Base-by-base conservation (phyloP, 1,284 basidiomycete genomes). In the Sanguinoderma infundibulare region DNA sequence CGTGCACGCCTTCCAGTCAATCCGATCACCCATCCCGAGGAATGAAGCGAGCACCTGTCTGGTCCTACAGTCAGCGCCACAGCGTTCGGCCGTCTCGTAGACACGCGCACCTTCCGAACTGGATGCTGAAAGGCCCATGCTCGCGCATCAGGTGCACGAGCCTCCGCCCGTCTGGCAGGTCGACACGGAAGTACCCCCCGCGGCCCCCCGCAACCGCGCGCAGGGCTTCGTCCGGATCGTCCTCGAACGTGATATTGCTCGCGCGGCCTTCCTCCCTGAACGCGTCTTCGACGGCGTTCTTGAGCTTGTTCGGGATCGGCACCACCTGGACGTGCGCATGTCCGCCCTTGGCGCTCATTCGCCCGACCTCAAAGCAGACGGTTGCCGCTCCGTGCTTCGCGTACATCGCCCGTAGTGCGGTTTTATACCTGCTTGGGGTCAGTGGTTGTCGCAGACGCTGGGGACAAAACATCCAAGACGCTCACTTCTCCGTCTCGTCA, bases 301-400 rank as follows among this genome's bases (percentile, higher is more conserved):
- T 77, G 38, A 92, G 73, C 35, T 79, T 80, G 35, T 78, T 70
- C 0, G 96, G 95, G 1, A 98, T 76, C 8, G 96, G 96, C 1
- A 96, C 86, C 40, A 86, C 87, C 75, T 98, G 95, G 17, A 97
- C 81, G 75, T 98, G 96, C 5, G 95, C 95, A 72, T 98, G 96
- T 0, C 95, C 95, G n/a, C 95, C 96, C 73, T 91, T 91, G 0
- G 89, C 86, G 62, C 85, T 86, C 49, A 95, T 74, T 15, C 95
- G 85, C 14, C 89, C 92, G n/a, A 98, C 88, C 76, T 98, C 96
- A 70, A 96, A 98, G 44, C 87, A 81, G 35, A 98, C 89, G 17
- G 90, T 82, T 0, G 82, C 85, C 7, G 86, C 84, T 32, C 81
- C 83, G 72, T 92, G 83, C 67, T 87, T 85, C 3, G 86, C 89